Evolutionary conservation across 129 eudicot species (phyloP), one percentile per base, ranked within the genome.

Genomic region (Smallanthus sonchifolius): DNA sequence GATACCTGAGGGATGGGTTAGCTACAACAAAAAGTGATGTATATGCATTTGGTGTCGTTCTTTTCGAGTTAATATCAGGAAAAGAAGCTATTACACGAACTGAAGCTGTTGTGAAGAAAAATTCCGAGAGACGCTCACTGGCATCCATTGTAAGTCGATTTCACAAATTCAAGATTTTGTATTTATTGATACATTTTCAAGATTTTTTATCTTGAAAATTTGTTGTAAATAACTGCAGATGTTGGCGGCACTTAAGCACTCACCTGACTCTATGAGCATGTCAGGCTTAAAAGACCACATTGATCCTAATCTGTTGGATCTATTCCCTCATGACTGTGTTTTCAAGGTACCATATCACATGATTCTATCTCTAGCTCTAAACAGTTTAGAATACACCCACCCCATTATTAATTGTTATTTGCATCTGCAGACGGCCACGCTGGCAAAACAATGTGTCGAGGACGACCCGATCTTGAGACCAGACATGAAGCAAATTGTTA

Each of bases 321-420:
- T 94, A 69, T 94, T 80, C 73, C 99, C 99, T 39, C 97, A 91
- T 38, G 99, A 94, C 78, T 94, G 99, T 47, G 89, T 94, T 70
- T 94, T 79, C 80, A 91, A 91, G 99, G 99, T 94, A 86, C 52
- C 24, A 34, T 20, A 14, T 70, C 20, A 32, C 19, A 16, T 69
- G 15, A 37, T 43, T 56, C 10, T 47, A 1, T 68, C 32, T 65
- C 40, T 73, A 9, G 10, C 15, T 14, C 5, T 64, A 51, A 35
- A 60, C 7, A 65, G 14, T 16, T 6, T 4, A 16, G 24, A 44
- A 30, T 17, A 36, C 38, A 48, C 19, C 15, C 11, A 48, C 2
- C 39, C 1, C 3, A 38, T 35, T 16, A 16, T 48, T n/a, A 4
- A 15, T 17, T 14, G 10, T 47, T 39, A 14, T 47, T 45, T 75